These are phyloP conservation scores for Talaromyces verruculosus DNA, from an alignment of 2,329 filamentous ascomycete species.

Conservation along the genomic window DNA sequence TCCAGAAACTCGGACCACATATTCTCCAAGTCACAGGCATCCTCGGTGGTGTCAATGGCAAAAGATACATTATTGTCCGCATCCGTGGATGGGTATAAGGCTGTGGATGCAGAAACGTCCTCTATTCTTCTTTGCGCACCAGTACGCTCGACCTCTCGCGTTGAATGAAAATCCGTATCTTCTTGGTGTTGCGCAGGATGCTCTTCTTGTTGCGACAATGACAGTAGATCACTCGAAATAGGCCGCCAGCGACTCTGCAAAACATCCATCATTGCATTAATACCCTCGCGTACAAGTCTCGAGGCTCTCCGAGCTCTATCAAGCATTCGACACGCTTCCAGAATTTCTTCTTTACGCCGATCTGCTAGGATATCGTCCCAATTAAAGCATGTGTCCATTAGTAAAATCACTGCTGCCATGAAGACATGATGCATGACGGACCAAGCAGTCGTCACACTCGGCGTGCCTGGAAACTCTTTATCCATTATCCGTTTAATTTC, in stretches of 20 bases:
- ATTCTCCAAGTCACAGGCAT: constrained; percentile 30
- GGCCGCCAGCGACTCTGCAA: constrained; percentile 35
- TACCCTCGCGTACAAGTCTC: constrained; percentile 33
- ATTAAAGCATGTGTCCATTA: constrained; percentile 45
- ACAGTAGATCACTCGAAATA: neutral
- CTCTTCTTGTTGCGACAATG: neutral
- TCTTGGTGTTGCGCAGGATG: neutral
- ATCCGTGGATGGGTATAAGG: neutral
- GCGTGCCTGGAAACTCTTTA: constrained; percentile 28
- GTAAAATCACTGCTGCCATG: constrained; percentile 40
- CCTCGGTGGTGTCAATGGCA: constrained; percentile 7
- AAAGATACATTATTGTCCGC: neutral
- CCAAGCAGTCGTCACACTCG: constrained; percentile 33
- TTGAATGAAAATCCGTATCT: neutral
- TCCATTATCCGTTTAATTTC: constrained; percentile 39
- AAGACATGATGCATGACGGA: constrained; percentile 43
- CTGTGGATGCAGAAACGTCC: neutral
- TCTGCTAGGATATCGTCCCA: constrained; percentile 39
- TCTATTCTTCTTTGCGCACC: neutral
- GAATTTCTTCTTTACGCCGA: constrained; percentile 38
- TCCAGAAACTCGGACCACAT: constrained; percentile 36
- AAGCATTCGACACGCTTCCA: constrained; percentile 40
- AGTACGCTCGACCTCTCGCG: neutral
- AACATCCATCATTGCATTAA: constrained; percentile 41
- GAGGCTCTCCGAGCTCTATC: constrained; percentile 38